phyloP scores from a whole-genome alignment of 306 rosid genomes.

The Heteromeles arbutifolia region DNA sequence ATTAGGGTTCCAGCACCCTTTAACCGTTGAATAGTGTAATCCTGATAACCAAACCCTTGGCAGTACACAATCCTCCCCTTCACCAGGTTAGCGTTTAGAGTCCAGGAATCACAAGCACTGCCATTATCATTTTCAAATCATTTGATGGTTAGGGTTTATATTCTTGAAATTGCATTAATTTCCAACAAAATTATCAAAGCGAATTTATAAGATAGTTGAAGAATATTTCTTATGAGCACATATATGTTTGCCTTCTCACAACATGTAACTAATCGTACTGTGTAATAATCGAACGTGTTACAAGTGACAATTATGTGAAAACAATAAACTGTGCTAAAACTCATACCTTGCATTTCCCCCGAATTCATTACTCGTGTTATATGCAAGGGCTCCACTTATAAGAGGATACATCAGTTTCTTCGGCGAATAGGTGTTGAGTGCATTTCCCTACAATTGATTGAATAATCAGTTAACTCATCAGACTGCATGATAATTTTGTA shows the following conservation, averaged over 20 bases:
- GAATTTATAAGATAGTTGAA: neutral
- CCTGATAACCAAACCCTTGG: constrained; percentile 29
- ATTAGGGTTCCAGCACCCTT: constrained; percentile 60
- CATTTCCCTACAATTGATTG: constrained; percentile 41
- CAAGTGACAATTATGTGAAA: neutral
- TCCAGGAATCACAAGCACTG: constrained; percentile 66
- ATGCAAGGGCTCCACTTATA: constrained; percentile 54
- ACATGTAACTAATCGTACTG: neutral
- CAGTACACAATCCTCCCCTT: constrained; percentile 69
- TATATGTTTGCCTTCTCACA: neutral
- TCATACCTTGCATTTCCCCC: constrained; percentile 54
- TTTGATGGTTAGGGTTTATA: neutral
- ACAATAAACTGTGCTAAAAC: neutral
- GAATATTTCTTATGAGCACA: neutral
- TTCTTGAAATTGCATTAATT: neutral
- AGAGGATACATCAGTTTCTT: constrained; percentile 57
- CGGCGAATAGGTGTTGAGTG: constrained; percentile 61
- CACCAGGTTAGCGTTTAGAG: constrained; percentile 45
- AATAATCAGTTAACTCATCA: neutral
- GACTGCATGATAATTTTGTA: neutral
- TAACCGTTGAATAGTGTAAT: constrained; percentile 31
- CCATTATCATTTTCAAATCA: constrained; percentile 1
- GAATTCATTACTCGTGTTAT: constrained; percentile 6
- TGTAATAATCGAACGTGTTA: neutral
- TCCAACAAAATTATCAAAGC: neutral